Conservation (phyloP, 2,329 filamentous ascomycete genomes). For the Dothistroma pini region DNA sequence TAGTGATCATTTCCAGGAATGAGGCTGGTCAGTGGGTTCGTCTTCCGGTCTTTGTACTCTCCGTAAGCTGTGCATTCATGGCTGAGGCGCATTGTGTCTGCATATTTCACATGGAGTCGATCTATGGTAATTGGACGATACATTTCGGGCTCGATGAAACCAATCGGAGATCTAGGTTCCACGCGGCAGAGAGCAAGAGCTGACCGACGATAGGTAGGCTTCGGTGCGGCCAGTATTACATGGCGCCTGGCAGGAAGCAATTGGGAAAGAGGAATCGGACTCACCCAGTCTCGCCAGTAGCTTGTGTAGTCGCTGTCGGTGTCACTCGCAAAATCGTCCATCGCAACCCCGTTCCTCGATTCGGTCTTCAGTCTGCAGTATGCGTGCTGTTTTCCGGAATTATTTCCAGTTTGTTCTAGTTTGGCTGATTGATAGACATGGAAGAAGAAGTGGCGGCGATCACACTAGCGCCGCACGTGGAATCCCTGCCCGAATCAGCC, state of each 20-base stretch:
- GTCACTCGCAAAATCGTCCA: slow-evolving; percentile 98
- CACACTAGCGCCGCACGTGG: neutral
- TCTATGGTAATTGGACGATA: neutral
- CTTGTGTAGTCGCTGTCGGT: slow-evolving; percentile 99
- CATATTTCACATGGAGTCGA: no score
- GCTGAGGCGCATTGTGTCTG: no score
- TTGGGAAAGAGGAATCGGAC: slow-evolving; percentile 13
- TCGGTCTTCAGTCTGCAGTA: neutral
- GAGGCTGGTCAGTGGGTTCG: no score
- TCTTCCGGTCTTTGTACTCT: no score
- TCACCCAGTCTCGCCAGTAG: slow-evolving; percentile 99
- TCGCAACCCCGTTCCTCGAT: slow-evolving; percentile 38
- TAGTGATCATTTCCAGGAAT: no score
- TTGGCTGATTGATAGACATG: neutral
- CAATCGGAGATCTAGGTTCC: neutral
- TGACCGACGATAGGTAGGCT: neutral
- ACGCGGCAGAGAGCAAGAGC: neutral
- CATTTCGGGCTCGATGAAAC: neutral
- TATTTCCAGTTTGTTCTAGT: neutral
- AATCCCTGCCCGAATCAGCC: neutral
- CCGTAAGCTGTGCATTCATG: no score
- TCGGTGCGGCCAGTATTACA: neutral
- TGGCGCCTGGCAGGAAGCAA: neutral
- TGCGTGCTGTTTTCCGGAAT: neutral
- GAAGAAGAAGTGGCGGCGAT: neutral